Evolutionary conservation across 73 alveolate species (phyloP).

Genomic region (Breviolum minutum): DNA sequence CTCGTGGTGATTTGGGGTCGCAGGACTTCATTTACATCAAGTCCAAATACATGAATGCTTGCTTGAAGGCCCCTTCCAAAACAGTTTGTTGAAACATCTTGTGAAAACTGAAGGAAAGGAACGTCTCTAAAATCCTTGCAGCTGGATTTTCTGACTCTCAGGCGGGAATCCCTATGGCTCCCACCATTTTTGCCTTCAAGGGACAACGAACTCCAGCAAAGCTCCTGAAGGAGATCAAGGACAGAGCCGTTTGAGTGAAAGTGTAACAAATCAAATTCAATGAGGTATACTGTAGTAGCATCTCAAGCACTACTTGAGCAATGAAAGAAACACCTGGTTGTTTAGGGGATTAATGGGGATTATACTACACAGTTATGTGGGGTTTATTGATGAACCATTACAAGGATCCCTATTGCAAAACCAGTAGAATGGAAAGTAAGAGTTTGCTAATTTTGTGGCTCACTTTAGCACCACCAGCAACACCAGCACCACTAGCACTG

Average conservation of each 20-base stretch:
- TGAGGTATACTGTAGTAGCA: neutral
- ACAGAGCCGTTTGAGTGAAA: neutral
- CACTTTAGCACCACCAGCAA: no score
- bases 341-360: no score
- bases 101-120: neutral
- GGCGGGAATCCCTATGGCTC: constrained; percentile 94
- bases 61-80: constrained; percentile 33
- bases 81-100: neutral
- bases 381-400: no score
- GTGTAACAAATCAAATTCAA: neutral
- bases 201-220: constrained; percentile 76
- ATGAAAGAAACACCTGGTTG: neutral
- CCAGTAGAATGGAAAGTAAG: no score
- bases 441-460: no score
- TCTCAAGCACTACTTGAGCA: neutral
- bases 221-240: constrained; percentile 94
- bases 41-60: constrained; percentile 86
- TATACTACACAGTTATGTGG: no score
- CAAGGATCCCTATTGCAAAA: no score
- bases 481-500: no score
- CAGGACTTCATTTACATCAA: constrained; percentile 94
- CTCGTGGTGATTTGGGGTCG: neutral
- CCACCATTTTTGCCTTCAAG: constrained; percentile 93
- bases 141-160: neutral
- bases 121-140: neutral